Evolutionary conservation across 1,139 yeast genomes (phyloP).

Genomic region (Petasospora rhodanensis): DNA sequence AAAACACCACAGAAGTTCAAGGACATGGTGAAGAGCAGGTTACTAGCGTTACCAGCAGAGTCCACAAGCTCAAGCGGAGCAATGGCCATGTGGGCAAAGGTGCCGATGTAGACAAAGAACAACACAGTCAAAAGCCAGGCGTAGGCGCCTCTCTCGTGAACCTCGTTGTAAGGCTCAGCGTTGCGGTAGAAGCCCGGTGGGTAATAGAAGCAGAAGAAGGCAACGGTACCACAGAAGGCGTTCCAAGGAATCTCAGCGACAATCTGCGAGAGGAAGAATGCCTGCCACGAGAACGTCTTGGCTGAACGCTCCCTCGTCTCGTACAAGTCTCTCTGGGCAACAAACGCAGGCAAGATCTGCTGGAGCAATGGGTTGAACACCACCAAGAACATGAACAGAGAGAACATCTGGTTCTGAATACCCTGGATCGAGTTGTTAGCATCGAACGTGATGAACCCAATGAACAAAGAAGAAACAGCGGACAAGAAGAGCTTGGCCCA

Average conservation of each 20-base stretch:
- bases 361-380: slow-evolving; percentile 60
- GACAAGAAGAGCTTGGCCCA: slow-evolving; percentile 61
- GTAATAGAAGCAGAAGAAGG: slow-evolving; percentile 75
- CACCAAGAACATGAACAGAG: slow-evolving; percentile 65
- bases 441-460: slow-evolving; percentile 59
- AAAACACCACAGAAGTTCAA: slow-evolving; percentile 82
- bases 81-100: slow-evolving; percentile 61
- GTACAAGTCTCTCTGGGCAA: slow-evolving; percentile 70
- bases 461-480: slow-evolving; percentile 41
- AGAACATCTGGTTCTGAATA: slow-evolving; percentile 61
- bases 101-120: slow-evolving; percentile 56
- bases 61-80: slow-evolving; percentile 65
- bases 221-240: slow-evolving; percentile 54
- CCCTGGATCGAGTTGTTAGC: slow-evolving; percentile 60
- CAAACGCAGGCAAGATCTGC: slow-evolving; percentile 71
- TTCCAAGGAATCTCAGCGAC: slow-evolving; percentile 72
- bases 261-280: slow-evolving; percentile 61
- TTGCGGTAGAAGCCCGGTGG: slow-evolving; percentile 68
- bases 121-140: slow-evolving; percentile 33
- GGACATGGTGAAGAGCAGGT: slow-evolving; percentile 60
- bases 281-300: slow-evolving; percentile 59
- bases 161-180: slow-evolving; percentile 39
- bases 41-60: slow-evolving; percentile 68
- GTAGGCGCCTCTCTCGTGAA: slow-evolving; percentile 13
- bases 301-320: slow-evolving; percentile 91